Base-by-base conservation (phyloP, 169 alveolate species). In the Neospora caninum region DNA sequence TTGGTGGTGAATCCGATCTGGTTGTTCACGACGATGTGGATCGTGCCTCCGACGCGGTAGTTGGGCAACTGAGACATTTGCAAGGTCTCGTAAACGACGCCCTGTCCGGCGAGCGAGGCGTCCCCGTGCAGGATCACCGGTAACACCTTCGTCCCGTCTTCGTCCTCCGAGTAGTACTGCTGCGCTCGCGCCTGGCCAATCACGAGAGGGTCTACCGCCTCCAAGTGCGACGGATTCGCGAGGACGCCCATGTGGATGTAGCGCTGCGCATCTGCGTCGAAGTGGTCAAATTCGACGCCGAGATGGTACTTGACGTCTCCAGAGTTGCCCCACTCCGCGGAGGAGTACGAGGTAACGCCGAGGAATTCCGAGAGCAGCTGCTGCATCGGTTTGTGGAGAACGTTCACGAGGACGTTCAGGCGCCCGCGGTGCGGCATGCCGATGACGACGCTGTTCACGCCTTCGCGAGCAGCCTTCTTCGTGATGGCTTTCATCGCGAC, bases 401-500 rank as follows among this genome's bases (percentile, higher is more conserved):
- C 98, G 94, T 98, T 98, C 91, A 97, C 98, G 38, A 98, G 96
- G 25, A 98, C 98, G 92, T 98, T 98, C 83, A 98, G 96, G 91
- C 99, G 96, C 42, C 99, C 99, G 88, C 99, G 96, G 95, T 98
- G 99, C n/a, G 99, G 98, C 99, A 98, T 98, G 45, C 99, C 99
- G 96, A 99, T 96, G 49, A 98, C 96, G 36, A 98, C 96, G 69
- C 98, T 94, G 86, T 98, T 98, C 22, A 97, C 98, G 13, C 98
- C 98, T 84, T 93, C 89, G 53, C 94, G 91, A 36, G 93, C 95
- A 6, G 97, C 96, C 64, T 88, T 91, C 49, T 84, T 95, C 64
- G 91, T 93, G 49, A 96, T 53, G 1, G 96, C 95, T 93, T 98
- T 98, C 95, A 98, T 91, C 34, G 98, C 97, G 16, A 97, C 97